These are phyloP conservation scores for Glaciozyma antarctica DNA, from an alignment of 768 basidiomycete species.

Conservation along the genomic window DNA sequence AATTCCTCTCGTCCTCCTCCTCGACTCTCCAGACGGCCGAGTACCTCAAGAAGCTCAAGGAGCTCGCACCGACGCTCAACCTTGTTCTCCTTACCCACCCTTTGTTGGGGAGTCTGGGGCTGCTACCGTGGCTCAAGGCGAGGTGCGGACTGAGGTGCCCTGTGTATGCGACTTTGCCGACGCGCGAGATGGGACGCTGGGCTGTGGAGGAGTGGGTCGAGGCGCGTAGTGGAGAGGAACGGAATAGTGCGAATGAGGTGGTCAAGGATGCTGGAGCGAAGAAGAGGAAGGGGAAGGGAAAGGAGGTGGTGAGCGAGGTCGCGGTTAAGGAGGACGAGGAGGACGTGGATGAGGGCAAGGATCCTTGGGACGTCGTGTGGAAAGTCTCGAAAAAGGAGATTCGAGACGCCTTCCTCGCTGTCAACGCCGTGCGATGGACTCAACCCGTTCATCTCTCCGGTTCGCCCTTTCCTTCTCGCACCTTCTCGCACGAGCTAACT, in stretches of 20 bases:
- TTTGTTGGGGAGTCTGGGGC: conserved; percentile 73
- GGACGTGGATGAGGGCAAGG: conserved; percentile 35
- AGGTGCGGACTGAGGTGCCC: conserved; percentile 76
- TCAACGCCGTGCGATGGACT: conserved; percentile 86
- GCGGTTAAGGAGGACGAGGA: conserved; percentile 8
- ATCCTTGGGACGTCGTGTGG: conserved; percentile 48
- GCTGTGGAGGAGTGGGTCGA: conserved; percentile 82
- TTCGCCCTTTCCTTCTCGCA: conserved; percentile 40
- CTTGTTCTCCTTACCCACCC: conserved; percentile 92
- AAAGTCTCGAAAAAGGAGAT: conserved; percentile 74
- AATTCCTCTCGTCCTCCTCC: conserved; percentile 37
- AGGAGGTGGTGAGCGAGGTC: conserved; percentile 30
- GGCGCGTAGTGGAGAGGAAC: conserved; percentile 46
- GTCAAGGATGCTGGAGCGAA: background rate
- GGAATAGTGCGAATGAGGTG: conserved; percentile 46
- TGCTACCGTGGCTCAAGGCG: conserved; percentile 86
- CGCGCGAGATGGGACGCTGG: conserved; percentile 89
- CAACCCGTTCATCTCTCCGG: conserved; percentile 93
- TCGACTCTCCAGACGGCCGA: conserved; percentile 36
- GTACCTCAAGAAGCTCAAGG: conserved; percentile 37
- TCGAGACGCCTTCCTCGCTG: conserved; percentile 80
- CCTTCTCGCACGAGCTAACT: conserved; percentile 24
- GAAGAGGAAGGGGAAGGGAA: conserved; percentile 17
- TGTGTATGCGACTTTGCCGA: conserved; percentile 86
- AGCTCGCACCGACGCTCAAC: conserved; percentile 64